These are phyloP conservation scores for Plantago elongata DNA, from an alignment of 257 asterid genomes.

Conservation along the genomic window DNA sequence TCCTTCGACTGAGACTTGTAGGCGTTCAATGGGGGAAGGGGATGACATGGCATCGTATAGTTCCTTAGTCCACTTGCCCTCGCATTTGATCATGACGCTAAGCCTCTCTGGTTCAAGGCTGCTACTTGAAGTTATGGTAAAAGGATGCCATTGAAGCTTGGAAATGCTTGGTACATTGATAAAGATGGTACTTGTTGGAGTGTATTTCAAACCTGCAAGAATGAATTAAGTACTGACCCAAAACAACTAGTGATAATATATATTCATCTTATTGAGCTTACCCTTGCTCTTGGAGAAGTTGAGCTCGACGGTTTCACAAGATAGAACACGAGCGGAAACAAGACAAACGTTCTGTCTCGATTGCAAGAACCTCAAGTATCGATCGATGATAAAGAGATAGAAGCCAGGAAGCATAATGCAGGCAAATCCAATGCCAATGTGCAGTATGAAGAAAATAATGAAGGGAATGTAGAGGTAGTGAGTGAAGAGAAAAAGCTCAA, in stretches of 20 bases:
- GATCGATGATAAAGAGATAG: conserved; percentile 76
- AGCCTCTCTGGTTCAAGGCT: conserved; percentile 62
- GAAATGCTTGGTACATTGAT: conserved; percentile 69
- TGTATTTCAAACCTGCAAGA: conserved; percentile 54
- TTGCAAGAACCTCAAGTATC: conserved; percentile 75
- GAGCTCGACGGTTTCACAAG: conserved; percentile 65
- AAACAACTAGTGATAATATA: neutral
- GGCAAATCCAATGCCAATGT: conserved; percentile 74
- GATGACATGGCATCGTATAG: conserved; percentile 59
- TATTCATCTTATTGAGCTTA: conserved; percentile 10
- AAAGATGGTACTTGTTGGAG: conserved; percentile 78
- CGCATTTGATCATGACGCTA: conserved; percentile 77
- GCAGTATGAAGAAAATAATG: conserved; percentile 69
- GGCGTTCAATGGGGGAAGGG: conserved; percentile 42
- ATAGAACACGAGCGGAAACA: conserved; percentile 61
- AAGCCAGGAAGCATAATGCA: conserved; percentile 92
- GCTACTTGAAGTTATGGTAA: conserved; percentile 69
- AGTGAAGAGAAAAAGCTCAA: conserved; percentile 74
- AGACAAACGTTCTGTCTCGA: conserved; percentile 52
- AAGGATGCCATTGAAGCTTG: conserved; percentile 97
- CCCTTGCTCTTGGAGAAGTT: conserved; percentile 77
- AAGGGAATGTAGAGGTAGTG: conserved; percentile 83
- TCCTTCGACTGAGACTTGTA: conserved; percentile 79
- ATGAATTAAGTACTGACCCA: neutral
- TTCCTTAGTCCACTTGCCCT: conserved; percentile 80